A percentile compares a stretch with the other conserved stretches of the same genome.
These are phyloP conservation scores for Teratosphaeria destructans DNA, from an alignment of 2,329 filamentous ascomycete genomes.

Conservation along the genomic window DNA sequence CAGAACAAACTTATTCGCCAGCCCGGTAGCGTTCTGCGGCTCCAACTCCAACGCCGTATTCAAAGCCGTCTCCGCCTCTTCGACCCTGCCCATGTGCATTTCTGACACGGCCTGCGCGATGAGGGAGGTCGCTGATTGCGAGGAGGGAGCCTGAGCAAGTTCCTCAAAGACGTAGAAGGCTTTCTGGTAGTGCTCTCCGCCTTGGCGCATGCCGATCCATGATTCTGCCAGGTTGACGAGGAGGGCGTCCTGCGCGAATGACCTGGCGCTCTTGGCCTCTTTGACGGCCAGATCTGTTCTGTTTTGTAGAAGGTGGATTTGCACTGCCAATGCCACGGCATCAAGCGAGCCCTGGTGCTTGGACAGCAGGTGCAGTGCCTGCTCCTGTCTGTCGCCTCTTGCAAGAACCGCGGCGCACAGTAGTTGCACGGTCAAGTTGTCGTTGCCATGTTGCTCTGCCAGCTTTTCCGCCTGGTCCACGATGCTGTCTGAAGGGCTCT, in stretches of 20 bases:
- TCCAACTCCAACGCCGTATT: conserved; percentile 70
- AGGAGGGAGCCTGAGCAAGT: conserved; percentile 75
- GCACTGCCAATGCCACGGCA: conserved; percentile 74
- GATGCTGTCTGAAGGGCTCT: conserved; percentile 21
- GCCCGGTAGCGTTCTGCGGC: conserved; percentile 57
- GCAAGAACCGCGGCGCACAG: conserved; percentile 74
- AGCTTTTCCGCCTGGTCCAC: conserved; percentile 58
- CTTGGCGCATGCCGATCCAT: conserved; percentile 86
- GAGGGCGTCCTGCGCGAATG: conserved; percentile 91
- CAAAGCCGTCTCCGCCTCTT: conserved; percentile 80
- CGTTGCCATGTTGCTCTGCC: conserved; percentile 50
- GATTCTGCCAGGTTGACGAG: conserved; percentile 90
- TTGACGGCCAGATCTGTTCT: conserved; percentile 81
- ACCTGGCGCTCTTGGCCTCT: conserved; percentile 73
- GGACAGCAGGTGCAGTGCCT: conserved; percentile 67
- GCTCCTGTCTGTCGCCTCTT: conserved; percentile 68
- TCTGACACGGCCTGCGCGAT: conserved; percentile 86
- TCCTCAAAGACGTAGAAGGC: conserved; percentile 98
- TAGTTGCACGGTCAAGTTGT: conserved; percentile 74
- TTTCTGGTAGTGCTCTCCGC: conserved; percentile 91
- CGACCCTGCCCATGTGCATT: conserved; percentile 75
- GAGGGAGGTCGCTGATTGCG: conserved; percentile 63
- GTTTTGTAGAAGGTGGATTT: conserved; percentile 89
- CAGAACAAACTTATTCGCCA: conserved; percentile 76
- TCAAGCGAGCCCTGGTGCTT: conserved; percentile 75